Evolutionary conservation across 1,284 basidiomycete genomes (phyloP).

Genomic region (Stereum hirsutum): DNA sequence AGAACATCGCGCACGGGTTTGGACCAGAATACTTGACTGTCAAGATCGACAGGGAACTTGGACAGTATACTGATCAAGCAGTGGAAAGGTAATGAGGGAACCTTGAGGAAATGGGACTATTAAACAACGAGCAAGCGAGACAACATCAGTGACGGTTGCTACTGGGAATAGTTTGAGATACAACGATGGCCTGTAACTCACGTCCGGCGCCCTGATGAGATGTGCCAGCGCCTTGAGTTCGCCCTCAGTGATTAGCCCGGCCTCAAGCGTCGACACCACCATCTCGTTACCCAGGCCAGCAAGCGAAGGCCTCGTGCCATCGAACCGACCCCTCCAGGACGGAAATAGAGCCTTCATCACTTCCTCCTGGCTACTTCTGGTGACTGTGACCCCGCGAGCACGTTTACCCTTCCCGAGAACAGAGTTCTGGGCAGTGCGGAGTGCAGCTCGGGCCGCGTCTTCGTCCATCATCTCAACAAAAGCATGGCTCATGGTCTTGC

Average conservation of each 20-base stretch:
- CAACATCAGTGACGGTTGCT: background rate
- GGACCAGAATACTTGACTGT: conserved; percentile 66
- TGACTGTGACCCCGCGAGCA: conserved; percentile 72
- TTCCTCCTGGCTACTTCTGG: conserved; percentile 66
- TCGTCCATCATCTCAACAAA: conserved; percentile 62
- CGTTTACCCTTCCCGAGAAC: conserved; percentile 70
- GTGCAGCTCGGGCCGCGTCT: conserved; percentile 50
- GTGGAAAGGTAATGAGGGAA: conserved; percentile 71
- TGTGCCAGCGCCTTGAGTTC: conserved; percentile 57
- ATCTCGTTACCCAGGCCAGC: conserved; percentile 46
- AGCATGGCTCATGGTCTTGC: conserved; percentile 75
- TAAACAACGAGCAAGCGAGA: background rate
- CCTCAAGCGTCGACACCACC: conserved; percentile 45
- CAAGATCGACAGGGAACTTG: conserved; percentile 66
- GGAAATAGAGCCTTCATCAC: conserved; percentile 76
- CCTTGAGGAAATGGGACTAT: conserved; percentile 77
- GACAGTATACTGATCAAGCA: conserved; percentile 59
- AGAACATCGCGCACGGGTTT: conserved; percentile 46
- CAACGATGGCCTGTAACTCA: conserved; percentile 24
- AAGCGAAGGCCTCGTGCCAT: conserved; percentile 55
- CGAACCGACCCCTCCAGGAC: conserved; percentile 68
- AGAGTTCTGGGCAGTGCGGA: conserved; percentile 51
- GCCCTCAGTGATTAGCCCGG: conserved; percentile 51
- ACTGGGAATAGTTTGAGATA: conserved; percentile 2
- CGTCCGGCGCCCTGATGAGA: conserved; percentile 68